These are phyloP conservation scores for Aspergillus luchuensis DNA, from an alignment of 2,329 filamentous ascomycete genomes.

Conservation along the genomic window DNA sequence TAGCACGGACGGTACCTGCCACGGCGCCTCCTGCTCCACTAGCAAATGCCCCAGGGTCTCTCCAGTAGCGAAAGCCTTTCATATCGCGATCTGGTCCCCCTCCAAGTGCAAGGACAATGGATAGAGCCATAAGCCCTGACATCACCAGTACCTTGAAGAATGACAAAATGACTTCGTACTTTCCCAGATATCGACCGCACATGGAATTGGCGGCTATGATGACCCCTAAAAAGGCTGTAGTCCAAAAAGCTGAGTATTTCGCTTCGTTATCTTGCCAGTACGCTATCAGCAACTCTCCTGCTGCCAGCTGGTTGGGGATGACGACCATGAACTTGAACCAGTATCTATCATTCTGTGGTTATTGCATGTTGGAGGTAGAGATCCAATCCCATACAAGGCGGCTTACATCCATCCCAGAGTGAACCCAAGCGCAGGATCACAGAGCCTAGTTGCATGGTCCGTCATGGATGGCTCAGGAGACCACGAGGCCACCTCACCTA, in stretches of 20 bases:
- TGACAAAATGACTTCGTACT: constrained; percentile 60
- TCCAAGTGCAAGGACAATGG: constrained; percentile 64
- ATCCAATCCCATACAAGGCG: not conserved
- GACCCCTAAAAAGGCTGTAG: constrained; percentile 65
- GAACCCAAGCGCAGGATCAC: constrained; percentile 77
- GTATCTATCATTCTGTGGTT: constrained; percentile 31
- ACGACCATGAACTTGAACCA: constrained; percentile 81
- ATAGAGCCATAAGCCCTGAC: constrained; percentile 64
- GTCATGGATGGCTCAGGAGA: constrained; percentile 73
- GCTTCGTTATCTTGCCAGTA: constrained; percentile 68
- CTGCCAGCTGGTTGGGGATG: constrained; percentile 81
- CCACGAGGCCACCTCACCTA: constrained; percentile 82
- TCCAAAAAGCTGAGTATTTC: constrained; percentile 76
- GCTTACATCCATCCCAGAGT: constrained; percentile 69
- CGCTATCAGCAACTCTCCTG: constrained; percentile 72
- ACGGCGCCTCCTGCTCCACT: constrained; percentile 34
- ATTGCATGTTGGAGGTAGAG: constrained; percentile 14
- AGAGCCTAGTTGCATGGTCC: constrained; percentile 75
- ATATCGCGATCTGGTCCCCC: constrained; percentile 63
- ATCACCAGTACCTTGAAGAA: constrained; percentile 69
- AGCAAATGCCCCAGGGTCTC: constrained; percentile 59
- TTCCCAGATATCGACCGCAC: constrained; percentile 66
- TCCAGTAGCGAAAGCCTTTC: constrained; percentile 67
- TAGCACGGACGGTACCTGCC: constrained; percentile 58
- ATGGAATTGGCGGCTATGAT: constrained; percentile 68